phyloP scores from a whole-genome alignment of 495 filamentous ascomycete genomes.

The Penicillium cataractarum region DNA sequence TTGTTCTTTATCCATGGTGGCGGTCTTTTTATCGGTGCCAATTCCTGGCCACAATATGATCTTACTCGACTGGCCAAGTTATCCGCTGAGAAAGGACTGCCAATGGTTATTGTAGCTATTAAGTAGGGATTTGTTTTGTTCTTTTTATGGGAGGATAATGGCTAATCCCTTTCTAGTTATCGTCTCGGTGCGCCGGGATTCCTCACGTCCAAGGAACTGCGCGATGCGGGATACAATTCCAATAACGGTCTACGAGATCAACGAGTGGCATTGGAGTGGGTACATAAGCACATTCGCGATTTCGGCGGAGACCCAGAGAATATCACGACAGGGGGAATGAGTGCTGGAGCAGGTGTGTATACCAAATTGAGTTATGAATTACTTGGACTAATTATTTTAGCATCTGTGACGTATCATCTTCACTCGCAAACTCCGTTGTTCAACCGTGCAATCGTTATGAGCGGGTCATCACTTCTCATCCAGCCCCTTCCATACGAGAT shows the following conservation, averaged over 20 bases:
- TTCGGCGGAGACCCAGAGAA: slow-evolving; percentile 72
- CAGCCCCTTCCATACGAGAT: slow-evolving; percentile 32
- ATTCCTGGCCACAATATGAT: slow-evolving; percentile 48
- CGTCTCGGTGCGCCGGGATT: slow-evolving; percentile 56
- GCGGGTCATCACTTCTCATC: slow-evolving; percentile 39
- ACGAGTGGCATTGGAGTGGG: slow-evolving; percentile 38
- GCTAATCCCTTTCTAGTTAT: slow-evolving; percentile 31
- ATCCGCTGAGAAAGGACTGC: slow-evolving; percentile 42
- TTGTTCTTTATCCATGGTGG: slow-evolving; percentile 53
- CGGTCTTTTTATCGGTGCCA: slow-evolving; percentile 41
- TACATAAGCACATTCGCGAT: slow-evolving; percentile 37
- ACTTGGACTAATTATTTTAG: slow-evolving; percentile 16
- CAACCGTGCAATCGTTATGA: slow-evolving; percentile 44
- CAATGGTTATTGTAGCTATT: slow-evolving; percentile 47
- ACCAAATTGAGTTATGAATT: neutral
- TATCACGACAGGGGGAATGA: slow-evolving; percentile 67
- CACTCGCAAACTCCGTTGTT: slow-evolving; percentile 42
- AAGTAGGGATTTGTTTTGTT: slow-evolving; percentile 52
- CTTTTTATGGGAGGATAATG: slow-evolving; percentile 11
- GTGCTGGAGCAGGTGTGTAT: slow-evolving; percentile 59
- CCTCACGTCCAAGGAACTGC: slow-evolving; percentile 44
- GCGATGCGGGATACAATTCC: slow-evolving; percentile 33
- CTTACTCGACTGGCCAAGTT: slow-evolving; percentile 41
- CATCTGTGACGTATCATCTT: slow-evolving; percentile 44
- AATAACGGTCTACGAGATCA: slow-evolving; percentile 45